Conservation (phyloP, 2,329 filamentous ascomycete genomes). For the Leptoxyphium fumago region DNA sequence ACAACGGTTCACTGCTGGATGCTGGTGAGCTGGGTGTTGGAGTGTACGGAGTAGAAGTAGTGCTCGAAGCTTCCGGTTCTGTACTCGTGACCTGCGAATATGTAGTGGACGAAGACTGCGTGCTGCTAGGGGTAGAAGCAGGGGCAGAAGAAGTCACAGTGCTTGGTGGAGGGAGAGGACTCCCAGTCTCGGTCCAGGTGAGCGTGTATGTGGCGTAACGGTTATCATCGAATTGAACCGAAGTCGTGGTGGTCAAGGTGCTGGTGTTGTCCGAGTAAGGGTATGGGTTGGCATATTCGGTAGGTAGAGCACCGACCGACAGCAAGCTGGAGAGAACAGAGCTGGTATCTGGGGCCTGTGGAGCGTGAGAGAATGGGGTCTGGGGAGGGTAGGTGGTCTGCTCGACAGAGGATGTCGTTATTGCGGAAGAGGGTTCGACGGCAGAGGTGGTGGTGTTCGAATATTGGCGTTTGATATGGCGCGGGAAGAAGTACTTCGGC, state of each 20-base stretch:
- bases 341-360: neutral
- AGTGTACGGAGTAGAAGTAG: too few relatives aligned
- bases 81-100: too few relatives aligned
- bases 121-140: slow-evolving; percentile 4
- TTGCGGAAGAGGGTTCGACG: slow-evolving; percentile 2
- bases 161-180: slow-evolving; percentile 1
- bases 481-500: slow-evolving; percentile 35
- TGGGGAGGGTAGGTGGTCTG: neutral
- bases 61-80: too few relatives aligned
- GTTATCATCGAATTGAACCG: neutral
- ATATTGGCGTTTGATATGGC: slow-evolving; percentile 30
- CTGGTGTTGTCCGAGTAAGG: neutral
- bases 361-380: neutral
- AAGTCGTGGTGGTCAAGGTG: neutral
- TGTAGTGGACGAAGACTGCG: neutral
- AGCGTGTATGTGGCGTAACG: slow-evolving; percentile 2
- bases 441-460: slow-evolving; percentile 14
- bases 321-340: neutral
- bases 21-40: neutral
- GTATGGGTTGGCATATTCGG: neutral
- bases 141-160: slow-evolving; percentile 4
- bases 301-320: neutral
- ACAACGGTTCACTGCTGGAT: neutral
- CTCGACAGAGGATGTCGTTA: neutral
- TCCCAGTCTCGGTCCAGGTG: slow-evolving; percentile 6